A percentile compares a stretch with the other conserved stretches of the same genome.
phyloP scores from a whole-genome alignment of 345 rosid species.

The Syzygium oleosum region DNA sequence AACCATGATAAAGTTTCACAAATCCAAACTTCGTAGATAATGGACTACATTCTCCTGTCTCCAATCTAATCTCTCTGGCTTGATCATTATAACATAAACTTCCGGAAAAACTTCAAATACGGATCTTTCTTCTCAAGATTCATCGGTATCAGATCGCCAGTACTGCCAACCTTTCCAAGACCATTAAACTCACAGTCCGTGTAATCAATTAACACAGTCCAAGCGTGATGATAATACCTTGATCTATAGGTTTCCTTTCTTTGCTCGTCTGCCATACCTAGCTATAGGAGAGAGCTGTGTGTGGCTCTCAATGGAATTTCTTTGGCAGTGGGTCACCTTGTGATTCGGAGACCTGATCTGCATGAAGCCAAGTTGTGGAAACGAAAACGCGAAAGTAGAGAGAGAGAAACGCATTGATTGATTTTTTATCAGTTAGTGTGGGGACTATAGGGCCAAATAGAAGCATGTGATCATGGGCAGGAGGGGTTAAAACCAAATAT shows the following conservation, averaged over 20 bases:
- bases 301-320: not conserved
- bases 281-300: not conserved
- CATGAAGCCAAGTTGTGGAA: not conserved
- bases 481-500: slow-evolving; percentile 4
- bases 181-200: not conserved
- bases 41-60: not conserved
- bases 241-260: not conserved
- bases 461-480: slow-evolving; percentile 15
- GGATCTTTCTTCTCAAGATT: not conserved
- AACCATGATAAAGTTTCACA: not conserved
- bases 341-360: not conserved
- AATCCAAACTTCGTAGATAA: not conserved
- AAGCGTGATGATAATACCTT: not conserved
- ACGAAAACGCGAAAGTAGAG: not conserved
- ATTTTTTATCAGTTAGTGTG: not conserved
- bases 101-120: not conserved
- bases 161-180: not conserved
- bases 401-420: not conserved
- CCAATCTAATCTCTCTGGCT: not conserved
- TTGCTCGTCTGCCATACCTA: not conserved
- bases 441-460: slow-evolving; percentile 9
- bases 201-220: not conserved
- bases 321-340: not conserved
- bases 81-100: not conserved
- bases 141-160: not conserved